A percentile compares a stretch with the other conserved stretches of the same genome.
phyloP scores from a whole-genome alignment of 352 stramenopile species.

The Chrysophaeum taylorii region DNA sequence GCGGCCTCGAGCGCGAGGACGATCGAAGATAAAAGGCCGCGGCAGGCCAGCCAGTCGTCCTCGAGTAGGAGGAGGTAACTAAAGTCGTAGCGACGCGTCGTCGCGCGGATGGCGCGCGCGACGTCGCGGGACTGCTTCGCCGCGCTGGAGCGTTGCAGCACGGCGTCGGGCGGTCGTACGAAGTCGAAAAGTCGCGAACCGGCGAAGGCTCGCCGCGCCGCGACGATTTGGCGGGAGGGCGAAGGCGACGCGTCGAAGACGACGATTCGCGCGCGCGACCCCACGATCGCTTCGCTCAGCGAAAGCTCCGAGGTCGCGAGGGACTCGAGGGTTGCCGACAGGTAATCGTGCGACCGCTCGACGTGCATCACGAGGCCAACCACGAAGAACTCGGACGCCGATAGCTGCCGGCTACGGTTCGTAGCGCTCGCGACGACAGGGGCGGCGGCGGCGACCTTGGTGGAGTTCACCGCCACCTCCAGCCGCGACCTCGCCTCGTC shows the following conservation, averaged over 20 bases:
- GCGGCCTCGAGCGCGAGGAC: background rate
- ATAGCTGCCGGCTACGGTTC: background rate
- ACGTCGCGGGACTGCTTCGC: constrained; percentile 8
- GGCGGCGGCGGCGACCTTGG: background rate
- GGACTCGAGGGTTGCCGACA: background rate
- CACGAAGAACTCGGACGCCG: background rate
- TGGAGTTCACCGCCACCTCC: too few species aligned
- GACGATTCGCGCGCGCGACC: background rate
- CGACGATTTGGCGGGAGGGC: background rate
- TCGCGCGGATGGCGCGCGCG: background rate
- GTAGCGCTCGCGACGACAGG: background rate
- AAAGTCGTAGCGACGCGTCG: background rate
- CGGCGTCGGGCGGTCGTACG: background rate
- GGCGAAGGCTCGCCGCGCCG: background rate
- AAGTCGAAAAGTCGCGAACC: background rate
- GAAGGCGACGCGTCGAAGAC: background rate
- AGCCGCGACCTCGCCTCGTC: too few species aligned
- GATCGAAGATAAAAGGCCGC: background rate
- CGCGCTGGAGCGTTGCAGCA: background rate
- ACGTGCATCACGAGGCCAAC: constrained; percentile 11
- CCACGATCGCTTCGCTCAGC: background rate
- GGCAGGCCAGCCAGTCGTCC: constrained; percentile 14
- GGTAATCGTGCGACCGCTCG: background rate
- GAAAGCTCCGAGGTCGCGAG: background rate
- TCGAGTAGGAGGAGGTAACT: background rate